Evolutionary conservation across 208 protist genomes (phyloP).

Genomic region (Acanthamoeba rhysodes): DNA sequence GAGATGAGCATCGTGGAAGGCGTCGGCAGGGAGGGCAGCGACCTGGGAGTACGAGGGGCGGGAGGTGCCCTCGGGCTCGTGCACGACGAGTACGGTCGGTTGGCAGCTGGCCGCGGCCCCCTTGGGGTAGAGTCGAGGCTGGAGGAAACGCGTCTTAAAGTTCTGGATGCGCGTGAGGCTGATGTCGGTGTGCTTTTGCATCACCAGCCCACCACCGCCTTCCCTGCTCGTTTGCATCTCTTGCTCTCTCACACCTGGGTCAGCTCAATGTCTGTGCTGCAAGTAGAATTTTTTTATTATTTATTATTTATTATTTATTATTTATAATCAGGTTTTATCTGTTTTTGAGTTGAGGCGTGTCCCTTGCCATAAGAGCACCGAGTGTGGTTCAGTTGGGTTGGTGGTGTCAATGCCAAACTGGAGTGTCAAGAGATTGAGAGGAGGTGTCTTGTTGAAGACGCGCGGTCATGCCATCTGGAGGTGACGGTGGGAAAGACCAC

Average conservation of each 20-base stretch:
- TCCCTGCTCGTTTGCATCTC: conserved; percentile 24
- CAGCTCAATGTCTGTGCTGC: background rate
- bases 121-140: conserved; percentile 14
- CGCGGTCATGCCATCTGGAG: background rate
- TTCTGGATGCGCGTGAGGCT: conserved; percentile 14
- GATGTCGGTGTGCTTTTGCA: conserved; percentile 75
- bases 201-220: conserved; percentile 41
- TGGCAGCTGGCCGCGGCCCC: background rate
- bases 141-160: conserved; percentile 62
- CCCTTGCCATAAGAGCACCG: no score
- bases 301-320: no score
- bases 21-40: background rate
- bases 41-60: conserved; percentile 23
- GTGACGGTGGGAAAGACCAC: background rate
- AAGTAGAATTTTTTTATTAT: no score
- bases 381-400: no score
- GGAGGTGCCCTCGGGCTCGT: background rate
- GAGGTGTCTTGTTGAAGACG: no score
- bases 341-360: no score
- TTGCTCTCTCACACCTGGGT: background rate
- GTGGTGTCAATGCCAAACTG: background rate
- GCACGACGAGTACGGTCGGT: background rate
- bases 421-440: background rate
- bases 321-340: no score
- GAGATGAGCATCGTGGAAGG: conserved; percentile 4